Percentiles rank a stretch among this genome's conserved stretches.
phyloP scores from a whole-genome alignment of 73 alveolate species.

The Paramecium bursaria region DNA sequence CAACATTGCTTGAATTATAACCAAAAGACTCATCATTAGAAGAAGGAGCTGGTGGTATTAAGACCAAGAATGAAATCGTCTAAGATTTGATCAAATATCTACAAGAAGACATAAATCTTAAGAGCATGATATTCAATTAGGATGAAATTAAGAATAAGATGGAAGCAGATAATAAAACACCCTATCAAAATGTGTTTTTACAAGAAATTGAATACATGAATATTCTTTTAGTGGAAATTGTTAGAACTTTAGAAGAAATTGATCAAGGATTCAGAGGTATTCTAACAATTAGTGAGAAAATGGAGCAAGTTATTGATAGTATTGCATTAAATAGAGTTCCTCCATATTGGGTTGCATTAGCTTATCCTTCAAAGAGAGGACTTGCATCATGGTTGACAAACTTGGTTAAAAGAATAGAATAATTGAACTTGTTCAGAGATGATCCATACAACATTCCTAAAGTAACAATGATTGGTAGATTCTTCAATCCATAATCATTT shows the following conservation, averaged over 20 bases:
- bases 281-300: constrained; percentile 97
- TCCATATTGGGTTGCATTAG: constrained; percentile 94
- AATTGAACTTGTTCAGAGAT: constrained; percentile 92
- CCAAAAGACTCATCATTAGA: constrained; percentile 95
- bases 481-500: constrained; percentile 99
- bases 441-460: constrained; percentile 94
- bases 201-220: constrained; percentile 98
- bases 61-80: constrained; percentile 85
- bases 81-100: constrained; percentile 81
- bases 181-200: constrained; percentile 95
- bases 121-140: constrained; percentile 82
- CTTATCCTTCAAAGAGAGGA: constrained; percentile 97
- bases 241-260: constrained; percentile 91
- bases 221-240: constrained; percentile 86
- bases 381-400: constrained; percentile 98
- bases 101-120: constrained; percentile 81
- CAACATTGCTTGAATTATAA: constrained; percentile 90
- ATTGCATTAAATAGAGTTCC: constrained; percentile 96
- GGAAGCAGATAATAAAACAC: constrained; percentile 93
- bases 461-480: constrained; percentile 95
- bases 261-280: constrained; percentile 97
- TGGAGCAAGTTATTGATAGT: constrained; percentile 93
- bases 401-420: constrained; percentile 93
- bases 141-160: constrained; percentile 89
- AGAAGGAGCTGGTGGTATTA: constrained; percentile 88